Percentiles rank a stretch among this genome's conserved stretches.
Evolutionary conservation across 2,329 filamentous ascomycete species (phyloP).

Genomic region (Xylaria sp.): DNA sequence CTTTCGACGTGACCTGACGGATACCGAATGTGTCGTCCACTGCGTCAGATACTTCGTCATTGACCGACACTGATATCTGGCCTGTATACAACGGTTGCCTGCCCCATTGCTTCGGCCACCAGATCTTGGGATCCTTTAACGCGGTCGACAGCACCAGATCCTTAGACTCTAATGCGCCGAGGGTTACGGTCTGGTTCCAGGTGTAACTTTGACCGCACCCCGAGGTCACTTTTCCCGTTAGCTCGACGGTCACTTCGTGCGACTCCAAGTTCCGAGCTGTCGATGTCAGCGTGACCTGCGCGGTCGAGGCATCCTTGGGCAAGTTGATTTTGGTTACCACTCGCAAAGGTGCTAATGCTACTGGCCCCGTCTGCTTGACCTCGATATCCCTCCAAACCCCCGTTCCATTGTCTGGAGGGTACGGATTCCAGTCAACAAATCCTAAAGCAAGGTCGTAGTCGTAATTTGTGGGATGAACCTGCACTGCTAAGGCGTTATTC

Average conservation of each 20-base stretch:
- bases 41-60: slow-evolving; percentile 42
- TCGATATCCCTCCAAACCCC: slow-evolving; percentile 66
- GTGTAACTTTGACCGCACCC: slow-evolving; percentile 33
- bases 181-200: slow-evolving; percentile 43
- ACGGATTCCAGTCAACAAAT: slow-evolving; percentile 68
- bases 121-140: slow-evolving; percentile 55
- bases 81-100: slow-evolving; percentile 56
- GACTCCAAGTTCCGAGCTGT: slow-evolving; percentile 49
- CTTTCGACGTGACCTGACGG: slow-evolving; percentile 55
- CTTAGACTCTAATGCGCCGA: slow-evolving; percentile 46
- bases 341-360: slow-evolving; percentile 52
- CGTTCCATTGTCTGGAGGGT: slow-evolving; percentile 66
- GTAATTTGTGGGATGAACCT: slow-evolving; percentile 63
- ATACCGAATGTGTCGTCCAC: slow-evolving; percentile 54
- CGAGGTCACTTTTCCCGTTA: slow-evolving; percentile 44
- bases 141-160: slow-evolving; percentile 47
- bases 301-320: slow-evolving; percentile 37
- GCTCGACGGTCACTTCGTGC: slow-evolving; percentile 45
- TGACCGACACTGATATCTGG: slow-evolving; percentile 38
- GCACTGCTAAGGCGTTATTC: slow-evolving; percentile 58
- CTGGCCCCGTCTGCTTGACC: slow-evolving; percentile 59
- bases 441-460: slow-evolving; percentile 63
- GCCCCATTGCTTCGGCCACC: slow-evolving; percentile 69
- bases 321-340: slow-evolving; percentile 51
- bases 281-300: slow-evolving; percentile 47